Evolutionary conservation across 495 filamentous ascomycete species (phyloP).

Genomic region (Sabuloglossum arenarium): DNA sequence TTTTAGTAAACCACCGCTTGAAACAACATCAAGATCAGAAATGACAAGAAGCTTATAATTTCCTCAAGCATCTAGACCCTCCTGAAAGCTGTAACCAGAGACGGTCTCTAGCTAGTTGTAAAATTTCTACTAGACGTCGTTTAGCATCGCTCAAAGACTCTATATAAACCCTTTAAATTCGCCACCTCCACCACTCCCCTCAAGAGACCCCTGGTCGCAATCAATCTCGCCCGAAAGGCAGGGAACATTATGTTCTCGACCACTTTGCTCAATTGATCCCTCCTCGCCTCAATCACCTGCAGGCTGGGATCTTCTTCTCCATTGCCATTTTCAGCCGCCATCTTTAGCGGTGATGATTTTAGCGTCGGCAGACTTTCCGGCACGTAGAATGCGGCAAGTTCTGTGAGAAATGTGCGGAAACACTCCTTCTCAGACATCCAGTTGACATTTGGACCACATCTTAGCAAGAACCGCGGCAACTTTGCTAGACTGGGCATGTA

Average conservation of each 20-base stretch:
- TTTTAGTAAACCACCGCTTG: too few relatives aligned
- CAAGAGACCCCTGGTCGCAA: conserved; percentile 65
- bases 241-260: conserved; percentile 63
- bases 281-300: conserved; percentile 32
- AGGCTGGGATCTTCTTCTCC: conserved; percentile 9
- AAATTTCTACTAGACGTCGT: too few relatives aligned
- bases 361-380: conserved; percentile 56
- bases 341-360: neutral
- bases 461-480: conserved; percentile 70
- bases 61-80: too few relatives aligned
- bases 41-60: too few relatives aligned
- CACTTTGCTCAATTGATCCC: conserved; percentile 32
- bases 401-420: conserved; percentile 65
- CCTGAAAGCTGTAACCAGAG: neutral
- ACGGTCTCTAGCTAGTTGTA: too few relatives aligned
- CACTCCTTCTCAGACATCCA: conserved; percentile 74
- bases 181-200: conserved; percentile 74
- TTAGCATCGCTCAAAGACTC: conserved; percentile 94
- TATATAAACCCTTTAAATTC: conserved; percentile 82
- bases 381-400: conserved; percentile 83
- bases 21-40: too few relatives aligned
- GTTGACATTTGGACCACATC: conserved; percentile 71
- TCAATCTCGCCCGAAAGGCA: conserved; percentile 59
- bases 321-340: conserved; percentile 10
- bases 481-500: conserved; percentile 75